Evolutionary conservation across 2,329 filamentous ascomycete species (phyloP).

Genomic region (Alternaria ethzedia): DNA sequence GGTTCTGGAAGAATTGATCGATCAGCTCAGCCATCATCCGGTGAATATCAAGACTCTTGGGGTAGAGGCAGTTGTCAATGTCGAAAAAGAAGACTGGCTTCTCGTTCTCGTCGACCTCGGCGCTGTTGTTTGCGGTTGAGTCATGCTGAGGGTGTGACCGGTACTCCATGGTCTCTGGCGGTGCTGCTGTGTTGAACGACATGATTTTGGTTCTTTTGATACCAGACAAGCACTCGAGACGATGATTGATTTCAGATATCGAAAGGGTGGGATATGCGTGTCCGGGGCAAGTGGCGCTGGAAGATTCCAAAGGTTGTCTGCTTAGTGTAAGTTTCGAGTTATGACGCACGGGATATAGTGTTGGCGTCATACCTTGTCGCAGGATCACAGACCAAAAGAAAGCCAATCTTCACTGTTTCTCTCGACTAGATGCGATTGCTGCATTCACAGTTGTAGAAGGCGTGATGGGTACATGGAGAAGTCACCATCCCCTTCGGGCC

Average conservation of each 20-base stretch:
- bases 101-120: constrained; percentile 36
- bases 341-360: not conserved
- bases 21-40: constrained; percentile 89
- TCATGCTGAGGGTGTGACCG: constrained; percentile 6
- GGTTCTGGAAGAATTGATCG: constrained; percentile 67
- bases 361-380: not conserved
- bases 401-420: not conserved
- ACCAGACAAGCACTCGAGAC: not conserved
- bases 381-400: not conserved
- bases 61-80: constrained; percentile 97
- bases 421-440: not conserved
- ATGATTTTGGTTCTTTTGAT: not conserved
- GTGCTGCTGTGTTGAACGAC: constrained; percentile 12
- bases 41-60: constrained; percentile 83
- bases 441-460: constrained; percentile 12
- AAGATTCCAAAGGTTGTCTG: constrained; percentile 1
- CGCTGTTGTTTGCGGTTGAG: not conserved
- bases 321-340: not conserved
- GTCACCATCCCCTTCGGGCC: constrained; percentile 9
- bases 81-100: constrained; percentile 78
- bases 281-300: not conserved
- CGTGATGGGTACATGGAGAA: constrained; percentile 16
- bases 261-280: not conserved
- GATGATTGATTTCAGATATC: not conserved
- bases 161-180: constrained; percentile 9